Evolutionary conservation across 225 moss, liverwort and hornwort species (phyloP).

Genomic region (Rhytidiadelphus loreus): DNA sequence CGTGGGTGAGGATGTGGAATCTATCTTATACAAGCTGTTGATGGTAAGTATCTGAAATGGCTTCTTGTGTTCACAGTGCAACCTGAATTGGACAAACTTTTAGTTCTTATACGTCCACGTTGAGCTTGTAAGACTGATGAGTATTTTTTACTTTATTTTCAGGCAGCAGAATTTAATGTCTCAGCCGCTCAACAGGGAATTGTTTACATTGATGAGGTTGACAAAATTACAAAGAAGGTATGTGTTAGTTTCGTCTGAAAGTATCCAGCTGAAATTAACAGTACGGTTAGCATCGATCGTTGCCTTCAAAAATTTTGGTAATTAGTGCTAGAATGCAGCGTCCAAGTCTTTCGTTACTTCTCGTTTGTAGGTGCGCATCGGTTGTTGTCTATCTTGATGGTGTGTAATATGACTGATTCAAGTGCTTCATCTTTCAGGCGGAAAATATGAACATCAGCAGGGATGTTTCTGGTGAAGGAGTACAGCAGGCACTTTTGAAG

Average conservation of each 20-base stretch:
- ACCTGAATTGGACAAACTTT: neutral
- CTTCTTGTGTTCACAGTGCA: neutral
- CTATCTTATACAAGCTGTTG: slow-evolving; percentile 86
- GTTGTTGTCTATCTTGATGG: neutral
- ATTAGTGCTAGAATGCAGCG: neutral
- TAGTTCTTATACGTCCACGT: neutral
- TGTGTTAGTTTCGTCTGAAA: neutral
- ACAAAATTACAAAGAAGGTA: slow-evolving; percentile 98
- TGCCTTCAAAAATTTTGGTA: neutral
- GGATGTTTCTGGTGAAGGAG: slow-evolving; percentile 97
- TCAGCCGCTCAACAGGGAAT: slow-evolving; percentile 97
- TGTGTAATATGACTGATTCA: neutral
- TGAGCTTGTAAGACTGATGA: neutral
- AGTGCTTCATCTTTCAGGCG: slow-evolving; percentile 47
- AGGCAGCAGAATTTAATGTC: slow-evolving; percentile 97
- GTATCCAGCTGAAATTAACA: neutral
- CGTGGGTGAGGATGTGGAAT: slow-evolving; percentile 97
- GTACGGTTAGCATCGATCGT: neutral
- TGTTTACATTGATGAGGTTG: slow-evolving; percentile 93
- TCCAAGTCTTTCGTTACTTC: neutral
- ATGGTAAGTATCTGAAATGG: slow-evolving; percentile 35
- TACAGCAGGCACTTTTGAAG: slow-evolving; percentile 94
- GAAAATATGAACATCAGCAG: slow-evolving; percentile 95
- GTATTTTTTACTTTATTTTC: neutral
- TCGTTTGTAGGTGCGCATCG: neutral